phyloP scores from a whole-genome alignment of 2,329 filamentous ascomycete genomes.

The Colletotrichum endophyticum region DNA sequence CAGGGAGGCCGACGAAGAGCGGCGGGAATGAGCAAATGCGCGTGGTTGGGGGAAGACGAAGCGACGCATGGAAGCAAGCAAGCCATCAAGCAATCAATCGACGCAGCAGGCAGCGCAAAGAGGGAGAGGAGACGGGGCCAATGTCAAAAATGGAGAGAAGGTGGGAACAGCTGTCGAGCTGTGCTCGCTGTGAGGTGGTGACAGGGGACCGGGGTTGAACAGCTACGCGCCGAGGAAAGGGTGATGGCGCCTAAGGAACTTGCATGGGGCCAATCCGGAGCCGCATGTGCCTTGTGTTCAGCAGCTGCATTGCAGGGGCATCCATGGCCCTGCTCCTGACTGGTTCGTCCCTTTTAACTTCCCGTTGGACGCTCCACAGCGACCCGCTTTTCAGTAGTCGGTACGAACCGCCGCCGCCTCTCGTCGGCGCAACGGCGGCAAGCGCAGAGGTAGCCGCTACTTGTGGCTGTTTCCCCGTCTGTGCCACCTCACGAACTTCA shows the following conservation, averaged over 20 bases:
- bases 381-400: neutral
- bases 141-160: neutral
- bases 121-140: neutral
- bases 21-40: conserved; percentile 11
- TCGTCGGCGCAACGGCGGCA: neutral
- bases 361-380: conserved; percentile 4
- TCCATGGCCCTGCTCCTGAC: neutral
- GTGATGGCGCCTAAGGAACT: conserved; percentile 25
- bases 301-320: conserved; percentile 13
- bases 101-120: neutral
- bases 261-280: conserved; percentile 25
- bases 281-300: conserved; percentile 24
- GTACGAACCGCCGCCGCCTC: neutral
- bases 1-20: neutral
- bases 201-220: conserved; percentile 19
- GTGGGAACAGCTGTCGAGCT: neutral
- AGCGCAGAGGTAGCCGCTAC: conserved; percentile 7
- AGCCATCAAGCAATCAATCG: neutral
- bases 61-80: neutral
- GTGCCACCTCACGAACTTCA: conserved; percentile 18
- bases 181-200: neutral
- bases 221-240: conserved; percentile 24
- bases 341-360: conserved; percentile 19
- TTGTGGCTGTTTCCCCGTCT: conserved; percentile 9
- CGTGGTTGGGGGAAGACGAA: conserved; percentile 9